Percentiles rank a stretch among this genome's conserved stretches.
These are phyloP conservation scores for Cairneyella variabilis DNA, from an alignment of 495 filamentous ascomycete species.

Conservation along the genomic window DNA sequence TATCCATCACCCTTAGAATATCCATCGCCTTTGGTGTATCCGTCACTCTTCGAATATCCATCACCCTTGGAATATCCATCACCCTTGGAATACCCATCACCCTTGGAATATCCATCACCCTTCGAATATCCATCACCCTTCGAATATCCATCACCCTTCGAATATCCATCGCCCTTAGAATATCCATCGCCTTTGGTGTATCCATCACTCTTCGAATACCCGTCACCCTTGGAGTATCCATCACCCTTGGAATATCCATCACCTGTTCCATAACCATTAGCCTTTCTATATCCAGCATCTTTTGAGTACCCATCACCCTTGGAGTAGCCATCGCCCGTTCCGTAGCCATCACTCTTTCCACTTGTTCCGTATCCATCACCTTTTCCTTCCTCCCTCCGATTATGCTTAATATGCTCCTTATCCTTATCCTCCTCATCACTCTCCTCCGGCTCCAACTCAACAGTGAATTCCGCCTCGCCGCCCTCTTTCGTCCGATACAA, in stretches of 20 bases:
- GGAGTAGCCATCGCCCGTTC: neutral
- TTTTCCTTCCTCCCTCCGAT: neutral
- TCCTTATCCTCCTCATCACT: neutral
- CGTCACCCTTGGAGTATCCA: too few species aligned
- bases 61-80: neutral
- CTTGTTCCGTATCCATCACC: neutral
- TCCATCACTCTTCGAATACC: too few species aligned
- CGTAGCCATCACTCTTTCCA: neutral
- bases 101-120: too few species aligned
- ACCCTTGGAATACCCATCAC: too few species aligned
- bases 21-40: neutral
- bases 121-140: too few species aligned
- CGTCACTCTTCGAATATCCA: neutral
- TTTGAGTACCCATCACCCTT: neutral
- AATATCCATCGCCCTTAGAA: neutral
- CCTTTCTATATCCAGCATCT: too few species aligned
- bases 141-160: neutral
- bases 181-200: too few species aligned
- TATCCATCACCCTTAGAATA: too few species aligned
- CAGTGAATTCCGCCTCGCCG: conserved; percentile 15
- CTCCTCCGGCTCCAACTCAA: neutral
- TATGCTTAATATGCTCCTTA: neutral
- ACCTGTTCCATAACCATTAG: too few species aligned
- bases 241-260: too few species aligned
- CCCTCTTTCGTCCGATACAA: conserved; percentile 33